Conservation (phyloP, 2,329 filamentous ascomycete species). For the Sporothrix dimorphospora region DNA sequence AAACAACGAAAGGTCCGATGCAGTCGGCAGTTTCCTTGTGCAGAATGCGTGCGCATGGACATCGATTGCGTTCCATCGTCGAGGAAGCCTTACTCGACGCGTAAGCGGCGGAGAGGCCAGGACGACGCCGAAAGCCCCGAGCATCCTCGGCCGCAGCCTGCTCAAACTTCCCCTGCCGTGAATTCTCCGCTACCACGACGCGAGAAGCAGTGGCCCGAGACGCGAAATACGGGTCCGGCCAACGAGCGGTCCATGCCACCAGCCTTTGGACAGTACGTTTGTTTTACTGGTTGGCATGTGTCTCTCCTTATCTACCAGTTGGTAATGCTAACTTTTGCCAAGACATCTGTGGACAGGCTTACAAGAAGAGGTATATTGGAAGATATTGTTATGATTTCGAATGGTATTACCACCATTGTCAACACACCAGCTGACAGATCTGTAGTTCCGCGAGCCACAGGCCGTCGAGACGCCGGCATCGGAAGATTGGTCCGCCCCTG, state of each 20-base stretch:
- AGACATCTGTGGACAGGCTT: slow-evolving; percentile 36
- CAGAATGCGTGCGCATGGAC: slow-evolving; percentile 45
- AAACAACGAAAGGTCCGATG: slow-evolving; percentile 57
- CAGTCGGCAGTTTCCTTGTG: slow-evolving; percentile 50
- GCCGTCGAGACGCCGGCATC: slow-evolving; percentile 30
- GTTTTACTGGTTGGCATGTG: not conserved
- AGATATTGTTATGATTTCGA: too few species aligned
- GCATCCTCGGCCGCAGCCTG: not conserved
- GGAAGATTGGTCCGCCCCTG: slow-evolving; percentile 39
- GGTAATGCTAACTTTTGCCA: not conserved
- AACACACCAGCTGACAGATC: not conserved
- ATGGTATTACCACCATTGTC: not conserved
- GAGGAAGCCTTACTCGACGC: slow-evolving; percentile 49
- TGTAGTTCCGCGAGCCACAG: slow-evolving; percentile 34
- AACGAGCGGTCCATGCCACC: not conserved
- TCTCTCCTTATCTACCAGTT: slow-evolving; percentile 33
- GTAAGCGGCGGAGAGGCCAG: slow-evolving; percentile 45
- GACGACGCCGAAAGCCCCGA: slow-evolving; percentile 11
- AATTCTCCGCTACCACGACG: not conserved
- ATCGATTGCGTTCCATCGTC: slow-evolving; percentile 42
- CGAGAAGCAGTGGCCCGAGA: not conserved
- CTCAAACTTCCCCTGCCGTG: not conserved
- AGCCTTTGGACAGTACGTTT: slow-evolving; percentile 27
- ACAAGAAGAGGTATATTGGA: slow-evolving; percentile 33
- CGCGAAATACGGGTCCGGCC: not conserved